Conservation (phyloP, 495 filamentous ascomycete genomes). For the Annulohypoxylon maeteangense region DNA sequence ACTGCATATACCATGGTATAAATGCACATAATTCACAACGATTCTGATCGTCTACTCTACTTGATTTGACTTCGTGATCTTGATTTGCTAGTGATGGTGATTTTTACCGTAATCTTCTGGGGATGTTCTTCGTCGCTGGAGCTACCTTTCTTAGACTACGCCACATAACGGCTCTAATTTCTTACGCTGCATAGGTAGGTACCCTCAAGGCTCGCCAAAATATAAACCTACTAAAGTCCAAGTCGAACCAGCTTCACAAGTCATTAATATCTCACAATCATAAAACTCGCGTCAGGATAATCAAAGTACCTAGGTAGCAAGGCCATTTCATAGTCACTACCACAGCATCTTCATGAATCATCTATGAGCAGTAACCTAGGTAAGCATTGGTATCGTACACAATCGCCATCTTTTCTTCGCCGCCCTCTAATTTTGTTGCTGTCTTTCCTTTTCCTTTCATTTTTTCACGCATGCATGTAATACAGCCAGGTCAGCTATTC, state of each 20-base stretch:
- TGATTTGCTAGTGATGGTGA: neutral
- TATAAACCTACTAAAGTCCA: neutral
- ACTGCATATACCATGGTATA: neutral
- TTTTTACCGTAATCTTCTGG: neutral
- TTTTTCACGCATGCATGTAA: neutral
- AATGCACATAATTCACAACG: conserved; percentile 1
- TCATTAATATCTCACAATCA: too few relatives aligned
- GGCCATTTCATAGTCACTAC: neutral
- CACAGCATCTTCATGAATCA: conserved; percentile 8
- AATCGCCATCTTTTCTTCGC: neutral
- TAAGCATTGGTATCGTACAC: neutral
- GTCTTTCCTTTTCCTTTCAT: too few relatives aligned
- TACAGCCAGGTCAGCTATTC: neutral
- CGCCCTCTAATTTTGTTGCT: conserved; percentile 1
- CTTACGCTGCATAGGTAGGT: too few relatives aligned
- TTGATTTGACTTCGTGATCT: neutral
- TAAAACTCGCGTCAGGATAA: too few relatives aligned
- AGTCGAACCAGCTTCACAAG: too few relatives aligned
- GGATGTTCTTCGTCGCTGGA: neutral
- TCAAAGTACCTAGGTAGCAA: neutral
- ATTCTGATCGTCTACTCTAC: neutral
- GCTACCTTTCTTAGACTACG: neutral
- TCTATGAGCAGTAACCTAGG: conserved; percentile 2
- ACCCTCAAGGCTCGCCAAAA: too few relatives aligned
- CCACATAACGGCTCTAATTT: too few relatives aligned